A percentile compares a stretch with the other conserved stretches of the same genome.
These are phyloP conservation scores for Cyberlindnera misumaiensis DNA, from an alignment of 805 yeast species.

Conservation along the genomic window DNA sequence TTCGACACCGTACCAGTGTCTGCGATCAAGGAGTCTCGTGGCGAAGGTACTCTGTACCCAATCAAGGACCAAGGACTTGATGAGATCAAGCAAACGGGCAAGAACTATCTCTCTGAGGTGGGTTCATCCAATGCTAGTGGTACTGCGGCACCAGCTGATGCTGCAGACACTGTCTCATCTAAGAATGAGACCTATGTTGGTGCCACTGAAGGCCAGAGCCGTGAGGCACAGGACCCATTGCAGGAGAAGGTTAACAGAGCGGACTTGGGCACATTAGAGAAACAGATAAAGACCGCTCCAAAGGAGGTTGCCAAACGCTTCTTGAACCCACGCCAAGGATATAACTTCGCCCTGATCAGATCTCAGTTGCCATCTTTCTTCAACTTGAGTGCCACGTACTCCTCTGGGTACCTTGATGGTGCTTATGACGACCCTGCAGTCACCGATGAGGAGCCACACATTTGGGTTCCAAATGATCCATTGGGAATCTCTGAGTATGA, in stretches of 20 bases:
- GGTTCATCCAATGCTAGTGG: constrained; percentile 23
- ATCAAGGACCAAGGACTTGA: constrained; percentile 55
- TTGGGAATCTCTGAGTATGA: constrained; percentile 61
- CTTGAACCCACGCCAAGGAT: constrained; percentile 33
- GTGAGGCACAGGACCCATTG: constrained; percentile 1
- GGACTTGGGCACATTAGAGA: constrained; percentile 11
- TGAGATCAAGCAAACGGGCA: constrained; percentile 49
- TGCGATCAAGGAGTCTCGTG: constrained; percentile 34
- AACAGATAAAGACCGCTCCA: constrained; percentile 16
- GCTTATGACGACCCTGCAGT: constrained; percentile 53
- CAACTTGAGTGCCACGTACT: constrained; percentile 28
- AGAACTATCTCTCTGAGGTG: constrained; percentile 21
- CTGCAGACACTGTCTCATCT: constrained; percentile 24
- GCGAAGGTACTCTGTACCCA: constrained; percentile 45
- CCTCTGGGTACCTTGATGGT: constrained; percentile 23
- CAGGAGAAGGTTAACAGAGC: constrained; percentile 23
- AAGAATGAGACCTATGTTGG: constrained; percentile 23
- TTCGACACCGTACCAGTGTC: constrained; percentile 66
- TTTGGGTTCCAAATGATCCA: constrained; percentile 68
- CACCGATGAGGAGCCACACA: constrained; percentile 47
- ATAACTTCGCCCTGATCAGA: constrained; percentile 40
- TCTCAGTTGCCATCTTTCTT: constrained; percentile 29
- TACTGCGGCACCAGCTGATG: constrained; percentile 8
- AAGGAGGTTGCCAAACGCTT: constrained; percentile 25
- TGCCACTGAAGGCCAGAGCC: constrained; percentile 3